Conservation (phyloP, 768 basidiomycete species). For the Porpolomopsis calyptriformis region DNA sequence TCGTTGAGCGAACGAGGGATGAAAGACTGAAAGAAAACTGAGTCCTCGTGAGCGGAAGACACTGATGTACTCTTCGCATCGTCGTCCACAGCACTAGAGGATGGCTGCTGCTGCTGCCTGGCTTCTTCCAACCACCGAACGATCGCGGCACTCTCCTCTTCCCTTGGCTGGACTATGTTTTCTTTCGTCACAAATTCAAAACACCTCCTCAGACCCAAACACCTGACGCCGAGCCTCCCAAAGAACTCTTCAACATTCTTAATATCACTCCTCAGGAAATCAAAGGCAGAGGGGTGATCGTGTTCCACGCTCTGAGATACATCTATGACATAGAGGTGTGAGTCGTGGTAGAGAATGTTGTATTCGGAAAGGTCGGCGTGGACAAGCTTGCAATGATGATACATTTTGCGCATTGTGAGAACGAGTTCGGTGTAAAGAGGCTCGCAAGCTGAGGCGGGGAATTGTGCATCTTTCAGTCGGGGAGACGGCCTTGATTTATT, state of each 20-base stretch:
- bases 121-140: slow-evolving; percentile 39
- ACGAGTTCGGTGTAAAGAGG: slow-evolving; percentile 72
- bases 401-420: slow-evolving; percentile 72
- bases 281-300: slow-evolving; percentile 92
- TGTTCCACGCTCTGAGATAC: slow-evolving; percentile 98
- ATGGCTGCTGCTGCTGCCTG: background rate
- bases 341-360: slow-evolving; percentile 83
- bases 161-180: slow-evolving; percentile 24
- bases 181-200: slow-evolving; percentile 85
- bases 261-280: slow-evolving; percentile 88
- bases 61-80: slow-evolving; percentile 12
- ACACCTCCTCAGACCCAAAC: slow-evolving; percentile 67
- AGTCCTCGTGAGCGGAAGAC: slow-evolving; percentile 60
- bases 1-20: slow-evolving; percentile 90
- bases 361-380: slow-evolving; percentile 98
- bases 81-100: slow-evolving; percentile 13
- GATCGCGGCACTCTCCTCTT: slow-evolving; percentile 25
- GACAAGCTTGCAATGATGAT: slow-evolving; percentile 83
- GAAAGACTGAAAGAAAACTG: slow-evolving; percentile 81
- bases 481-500: slow-evolving; percentile 66
- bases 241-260: slow-evolving; percentile 94
- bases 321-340: slow-evolving; percentile 87
- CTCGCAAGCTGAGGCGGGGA: slow-evolving; percentile 37
- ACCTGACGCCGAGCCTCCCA: slow-evolving; percentile 56
- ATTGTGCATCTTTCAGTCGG: slow-evolving; percentile 78